Base-by-base conservation (phyloP, 2,329 filamentous ascomycete species). In the Plectosphaerella plurivora region DNA sequence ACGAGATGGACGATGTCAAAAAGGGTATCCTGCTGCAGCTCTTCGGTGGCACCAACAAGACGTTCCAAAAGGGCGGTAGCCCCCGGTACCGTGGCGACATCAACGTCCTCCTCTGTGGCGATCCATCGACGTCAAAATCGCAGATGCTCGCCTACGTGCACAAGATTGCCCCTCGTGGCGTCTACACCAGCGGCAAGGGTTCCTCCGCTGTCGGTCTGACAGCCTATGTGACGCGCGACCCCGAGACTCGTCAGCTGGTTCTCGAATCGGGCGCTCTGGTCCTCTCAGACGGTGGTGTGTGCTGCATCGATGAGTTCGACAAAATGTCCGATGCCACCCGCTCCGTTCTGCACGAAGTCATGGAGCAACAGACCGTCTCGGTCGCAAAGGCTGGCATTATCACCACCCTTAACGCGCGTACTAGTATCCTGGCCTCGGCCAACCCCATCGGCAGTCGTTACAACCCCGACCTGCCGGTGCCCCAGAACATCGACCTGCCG, bases 361-460 rank as follows among this genome's bases (percentile, higher is more conserved):
- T 92, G 88, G 88, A 92, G 69, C 88, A 92, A 67, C 88, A 92
- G 73, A 92, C 88, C 2, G 89, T 92, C 39, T 91, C 87, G 2
- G 88, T 92, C 49, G 88, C 88, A 59, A 92, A 92, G 76, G 93
- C 93, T 2, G 93, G 93, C 60, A 97, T 97, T 66, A 96, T 92
- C 59, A 99, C 94, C 1, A 99, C 94, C 0, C 77, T 99, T 55
- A 99, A 99, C 66, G 94, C 94, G 24, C 82, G 94, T 65, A 97
- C 94, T 1, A 95, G 89, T 58, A 97, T 99, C 64, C 83, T 99
- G 28, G 94, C 94, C 15, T 97, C 93, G 11, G 94, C 94, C 69
- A 99, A 99, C 67, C 94, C 94, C 1, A 97, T 99, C 59, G 94
- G 94, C 62, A 96, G 91, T 73, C 92, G 95, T 66, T 99, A 99